A percentile compares a stretch with the other conserved stretches of the same genome.
Evolutionary conservation across 805 yeast species (phyloP).

Genomic region (Barnettozyma siamensis): DNA sequence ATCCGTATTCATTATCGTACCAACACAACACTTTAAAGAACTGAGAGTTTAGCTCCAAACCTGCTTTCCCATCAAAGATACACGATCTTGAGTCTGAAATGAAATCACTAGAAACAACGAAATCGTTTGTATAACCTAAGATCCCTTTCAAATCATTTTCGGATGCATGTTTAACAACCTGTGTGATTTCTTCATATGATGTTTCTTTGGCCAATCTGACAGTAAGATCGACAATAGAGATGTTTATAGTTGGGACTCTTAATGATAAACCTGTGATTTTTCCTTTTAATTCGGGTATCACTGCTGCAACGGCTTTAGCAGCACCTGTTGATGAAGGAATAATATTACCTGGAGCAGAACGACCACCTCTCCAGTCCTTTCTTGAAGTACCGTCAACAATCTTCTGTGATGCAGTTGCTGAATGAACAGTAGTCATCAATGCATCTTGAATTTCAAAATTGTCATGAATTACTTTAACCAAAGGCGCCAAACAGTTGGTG

Average conservation of each 20-base stretch:
- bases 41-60: slow-evolving; percentile 79
- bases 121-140: slow-evolving; percentile 87
- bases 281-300: slow-evolving; percentile 84
- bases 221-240: slow-evolving; percentile 89
- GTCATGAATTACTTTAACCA: slow-evolving; percentile 86
- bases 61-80: slow-evolving; percentile 87
- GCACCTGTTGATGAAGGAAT: slow-evolving; percentile 97
- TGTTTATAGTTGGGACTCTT: slow-evolving; percentile 92
- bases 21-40: slow-evolving; percentile 89
- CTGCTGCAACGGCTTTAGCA: slow-evolving; percentile 96
- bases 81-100: slow-evolving; percentile 78
- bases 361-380: slow-evolving; percentile 99
- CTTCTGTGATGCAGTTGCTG: slow-evolving; percentile 94
- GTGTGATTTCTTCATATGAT: slow-evolving; percentile 78
- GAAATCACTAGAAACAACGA: slow-evolving; percentile 89
- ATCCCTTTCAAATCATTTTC: slow-evolving; percentile 76
- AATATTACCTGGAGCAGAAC: slow-evolving; percentile 93
- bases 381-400: slow-evolving; percentile 95
- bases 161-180: slow-evolving; percentile 68
- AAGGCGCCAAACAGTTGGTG: slow-evolving; percentile 92
- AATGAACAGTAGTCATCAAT: slow-evolving; percentile 94
- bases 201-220: slow-evolving; percentile 73
- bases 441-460: slow-evolving; percentile 84
- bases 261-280: slow-evolving; percentile 91
- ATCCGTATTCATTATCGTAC: slow-evolving; percentile 96